Base-by-base conservation (phyloP, 257 asterid genomes). In the Knoxia roxburghii region DNA sequence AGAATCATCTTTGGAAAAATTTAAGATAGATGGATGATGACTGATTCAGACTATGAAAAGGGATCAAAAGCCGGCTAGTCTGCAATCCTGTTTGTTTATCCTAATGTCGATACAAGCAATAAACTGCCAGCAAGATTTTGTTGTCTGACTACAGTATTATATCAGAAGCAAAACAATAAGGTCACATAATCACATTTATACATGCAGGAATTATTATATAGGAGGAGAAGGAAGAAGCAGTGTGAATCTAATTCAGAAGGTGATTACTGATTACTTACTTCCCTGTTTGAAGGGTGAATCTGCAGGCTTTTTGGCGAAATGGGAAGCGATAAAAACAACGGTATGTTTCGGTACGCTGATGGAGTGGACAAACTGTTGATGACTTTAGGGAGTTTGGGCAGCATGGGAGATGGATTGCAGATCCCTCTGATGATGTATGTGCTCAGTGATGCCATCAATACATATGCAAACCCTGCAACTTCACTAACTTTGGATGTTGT, bases 341-440 rank as follows among this genome's bases (percentile, higher is more conserved):
- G 93, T 68, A 85, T 90, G 46, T 87, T 90, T 64, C 79, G 94
- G 20, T 90, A 87, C 71, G 97, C 95, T 6, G 97, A 90, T 55
- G 50, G 76, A 56, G 65, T 45, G 24, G 97, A 90, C 80, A 90
- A 85, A 73, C 0, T 87, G 64, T 77, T 87, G 39, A 90, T 90
- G 94, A 76, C 80, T 1, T 72, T 87, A 4, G 97, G 97, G 32
- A 81, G 88, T 12, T 64, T 90, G 68, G 97, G 97, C 8, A 84
- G 97, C 79, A 81, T 90, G 23, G 97, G 97, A 73, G 97, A 90
- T 84, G 97, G 97, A n/a, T 43, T 90, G 71, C 97, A 90, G 67
- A 67, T 90, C 73, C 95, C 97, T 33, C 86, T 90, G 17, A 86
- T 58, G 80, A 90, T 90, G 97, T 90, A 69, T 68, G 87, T 90